A percentile compares a stretch with the other conserved stretches of the same genome.
Conservation (phyloP, 2,329 filamentous ascomycete species). For the Metarhizium guizhouense region DNA sequence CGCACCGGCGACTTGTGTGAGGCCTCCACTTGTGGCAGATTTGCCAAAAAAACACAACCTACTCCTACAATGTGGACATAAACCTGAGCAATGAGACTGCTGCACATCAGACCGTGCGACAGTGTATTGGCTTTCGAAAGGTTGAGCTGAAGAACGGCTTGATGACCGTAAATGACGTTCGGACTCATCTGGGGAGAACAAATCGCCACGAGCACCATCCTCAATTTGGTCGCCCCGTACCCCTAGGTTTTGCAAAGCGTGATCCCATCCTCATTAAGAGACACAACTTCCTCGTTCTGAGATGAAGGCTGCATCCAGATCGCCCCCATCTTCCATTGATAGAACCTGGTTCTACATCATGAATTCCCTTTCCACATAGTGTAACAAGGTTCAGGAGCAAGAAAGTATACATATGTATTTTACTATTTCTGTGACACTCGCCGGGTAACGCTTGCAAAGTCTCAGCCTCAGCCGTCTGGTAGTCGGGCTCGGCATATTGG, state of each 20-base stretch:
- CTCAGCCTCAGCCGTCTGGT: slow-evolving; percentile 5
- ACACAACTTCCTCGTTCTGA: slow-evolving; percentile 63
- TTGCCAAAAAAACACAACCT: slow-evolving; percentile 29
- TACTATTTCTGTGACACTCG: slow-evolving; percentile 41
- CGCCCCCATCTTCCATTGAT: slow-evolving; percentile 31
- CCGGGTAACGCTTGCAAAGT: slow-evolving; percentile 37
- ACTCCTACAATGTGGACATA: slow-evolving; percentile 47
- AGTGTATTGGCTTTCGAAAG: slow-evolving; percentile 54
- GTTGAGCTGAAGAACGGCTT: slow-evolving; percentile 53
- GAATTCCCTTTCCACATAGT: background rate
- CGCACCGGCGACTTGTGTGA: too few relatives aligned
- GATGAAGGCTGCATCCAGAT: slow-evolving; percentile 30
- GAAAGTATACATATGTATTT: slow-evolving; percentile 33
- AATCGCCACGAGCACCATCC: slow-evolving; percentile 67
- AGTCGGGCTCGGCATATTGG: slow-evolving; percentile 13
- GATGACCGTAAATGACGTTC: slow-evolving; percentile 52
- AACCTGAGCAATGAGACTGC: slow-evolving; percentile 19
- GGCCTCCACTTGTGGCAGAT: too few relatives aligned
- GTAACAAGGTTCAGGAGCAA: slow-evolving; percentile 15
- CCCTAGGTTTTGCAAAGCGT: slow-evolving; percentile 48
- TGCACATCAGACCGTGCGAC: slow-evolving; percentile 31
- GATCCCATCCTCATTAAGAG: slow-evolving; percentile 61
- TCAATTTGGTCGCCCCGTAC: slow-evolving; percentile 51
- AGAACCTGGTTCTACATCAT: slow-evolving; percentile 25
- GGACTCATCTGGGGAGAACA: slow-evolving; percentile 53